These are phyloP conservation scores for Elaeagnus macrophylla DNA, from an alignment of 306 rosid species.

Conservation along the genomic window DNA sequence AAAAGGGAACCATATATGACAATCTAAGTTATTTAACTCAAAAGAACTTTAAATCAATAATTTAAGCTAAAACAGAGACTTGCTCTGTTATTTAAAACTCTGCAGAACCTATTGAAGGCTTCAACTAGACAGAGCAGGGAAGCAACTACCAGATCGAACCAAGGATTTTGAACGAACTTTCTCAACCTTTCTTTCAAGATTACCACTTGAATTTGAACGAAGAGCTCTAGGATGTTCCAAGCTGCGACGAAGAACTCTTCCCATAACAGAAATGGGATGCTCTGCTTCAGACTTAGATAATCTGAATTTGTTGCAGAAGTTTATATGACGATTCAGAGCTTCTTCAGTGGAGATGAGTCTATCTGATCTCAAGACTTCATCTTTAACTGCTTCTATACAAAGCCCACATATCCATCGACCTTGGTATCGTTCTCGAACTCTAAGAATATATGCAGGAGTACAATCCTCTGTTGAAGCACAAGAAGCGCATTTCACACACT, in stretches of 20 bases:
- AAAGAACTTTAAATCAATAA: not conserved
- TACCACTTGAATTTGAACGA: constrained; percentile 38
- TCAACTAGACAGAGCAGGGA: constrained; percentile 51
- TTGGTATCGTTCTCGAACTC: constrained; percentile 59
- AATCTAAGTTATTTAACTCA: not conserved
- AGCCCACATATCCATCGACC: constrained; percentile 93
- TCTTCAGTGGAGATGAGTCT: constrained; percentile 55
- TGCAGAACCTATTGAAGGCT: too few relatives aligned
- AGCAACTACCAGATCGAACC: constrained; percentile 61
- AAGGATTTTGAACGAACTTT: constrained; percentile 18
- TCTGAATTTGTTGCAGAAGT: constrained; percentile 57
- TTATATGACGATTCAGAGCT: constrained; percentile 60
- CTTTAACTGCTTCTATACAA: constrained; percentile 78
- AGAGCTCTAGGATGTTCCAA: constrained; percentile 55
- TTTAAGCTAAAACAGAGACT: constrained; percentile 11
- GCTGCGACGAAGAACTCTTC: constrained; percentile 51
- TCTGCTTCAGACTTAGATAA: constrained; percentile 38
- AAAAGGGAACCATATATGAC: not conserved
- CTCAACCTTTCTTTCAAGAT: constrained; percentile 11
- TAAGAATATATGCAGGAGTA: constrained; percentile 63
- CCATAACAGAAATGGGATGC: constrained; percentile 78
- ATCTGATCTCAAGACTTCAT: constrained; percentile 52
- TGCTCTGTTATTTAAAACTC: constrained; percentile 12
- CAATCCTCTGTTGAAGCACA: constrained; percentile 93
- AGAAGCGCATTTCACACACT: constrained; percentile 61